Evolutionary conservation across 148 eudicot genomes (phyloP), one percentile per base, ranked within the genome.

Genomic region (Rhododendron williamsianum): DNA sequence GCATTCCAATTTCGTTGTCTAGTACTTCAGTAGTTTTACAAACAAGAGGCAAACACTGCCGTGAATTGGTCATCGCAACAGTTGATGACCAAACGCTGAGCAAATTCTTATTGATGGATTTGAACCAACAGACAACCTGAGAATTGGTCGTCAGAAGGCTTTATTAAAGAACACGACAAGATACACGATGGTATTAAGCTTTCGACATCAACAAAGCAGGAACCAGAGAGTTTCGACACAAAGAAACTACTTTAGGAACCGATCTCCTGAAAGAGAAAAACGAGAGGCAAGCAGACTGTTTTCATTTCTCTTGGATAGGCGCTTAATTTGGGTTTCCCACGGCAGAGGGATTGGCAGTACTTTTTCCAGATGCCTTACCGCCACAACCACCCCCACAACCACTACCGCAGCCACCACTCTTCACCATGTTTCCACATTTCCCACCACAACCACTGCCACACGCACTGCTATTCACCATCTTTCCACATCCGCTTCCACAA

Each of bases 361-460:
- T n/a, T 73, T 33, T 82, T 60, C 79, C 85, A 46, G 63, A 77
- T 46, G 82, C 81, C 60, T 81, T 60, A 30, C 87, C 45, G 36
- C 78, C 87, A 83, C 88, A 81, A 4, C 85, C 89, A 51, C 89
- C 81, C 3, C 89, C 87, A 54, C 89, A 80, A 15, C 86, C 89
- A 81, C 15, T 33, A 6, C 89, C 85, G 56, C 87, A 84, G 51
- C 81, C 86, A 49, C 88, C 86, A 63, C 86, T 85, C 9, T 82
- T 43, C 38, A 58, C 41, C 23, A n/a, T 35, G 52, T n/a, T 73
- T 3, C 73, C 87, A 84, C 89, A 85, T 3, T 83, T 88, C 23
- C 89, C 84, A 3, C 91, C 85, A 60, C 91, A 80, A n/a, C 87
- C 86, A 2, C 87, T 88, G 16, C 92, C 76, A 38, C 87, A 86